Conservation (phyloP, 176 grass and related monocot genomes). For the Pontederia crassipes region DNA sequence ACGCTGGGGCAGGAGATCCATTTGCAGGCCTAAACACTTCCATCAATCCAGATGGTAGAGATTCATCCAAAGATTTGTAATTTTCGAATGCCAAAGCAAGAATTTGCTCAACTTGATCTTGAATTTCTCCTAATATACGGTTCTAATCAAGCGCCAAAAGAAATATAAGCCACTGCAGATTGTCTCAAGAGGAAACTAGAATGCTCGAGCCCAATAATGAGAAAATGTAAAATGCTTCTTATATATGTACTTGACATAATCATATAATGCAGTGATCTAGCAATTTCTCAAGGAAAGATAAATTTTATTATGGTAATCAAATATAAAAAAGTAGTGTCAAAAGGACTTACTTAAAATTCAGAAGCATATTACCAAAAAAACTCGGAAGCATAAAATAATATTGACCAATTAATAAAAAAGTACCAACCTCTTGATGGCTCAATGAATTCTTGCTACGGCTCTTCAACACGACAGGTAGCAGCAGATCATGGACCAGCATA, state of each 20-base stretch:
- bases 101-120: conserved; percentile 87
- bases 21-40: conserved; percentile 74
- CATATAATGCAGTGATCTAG: no score
- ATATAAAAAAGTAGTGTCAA: no score
- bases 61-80: conserved; percentile 92
- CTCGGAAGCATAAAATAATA: neutral
- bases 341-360: no score
- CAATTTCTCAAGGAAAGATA: no score
- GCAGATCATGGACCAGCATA: conserved; percentile 66
- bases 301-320: no score
- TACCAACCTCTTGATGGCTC: conserved; percentile 87
- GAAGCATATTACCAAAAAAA: no score
- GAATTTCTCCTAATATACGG: conserved; percentile 80
- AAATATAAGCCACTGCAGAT: conserved; percentile 9
- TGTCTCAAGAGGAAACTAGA: conserved; percentile 3
- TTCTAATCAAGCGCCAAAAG: conserved; percentile 45
- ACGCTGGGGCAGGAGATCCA: conserved; percentile 61
- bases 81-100: conserved; percentile 82
- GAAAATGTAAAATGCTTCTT: no score
- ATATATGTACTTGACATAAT: no score
- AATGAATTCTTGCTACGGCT: conserved; percentile 43
- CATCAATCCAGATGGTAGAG: conserved; percentile 51
- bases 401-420: conserved; percentile 4
- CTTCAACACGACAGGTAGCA: conserved; percentile 87
- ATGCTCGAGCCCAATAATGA: neutral